These are phyloP conservation scores for Solanum chaucha DNA, from an alignment of 257 asterid species.

Conservation along the genomic window DNA sequence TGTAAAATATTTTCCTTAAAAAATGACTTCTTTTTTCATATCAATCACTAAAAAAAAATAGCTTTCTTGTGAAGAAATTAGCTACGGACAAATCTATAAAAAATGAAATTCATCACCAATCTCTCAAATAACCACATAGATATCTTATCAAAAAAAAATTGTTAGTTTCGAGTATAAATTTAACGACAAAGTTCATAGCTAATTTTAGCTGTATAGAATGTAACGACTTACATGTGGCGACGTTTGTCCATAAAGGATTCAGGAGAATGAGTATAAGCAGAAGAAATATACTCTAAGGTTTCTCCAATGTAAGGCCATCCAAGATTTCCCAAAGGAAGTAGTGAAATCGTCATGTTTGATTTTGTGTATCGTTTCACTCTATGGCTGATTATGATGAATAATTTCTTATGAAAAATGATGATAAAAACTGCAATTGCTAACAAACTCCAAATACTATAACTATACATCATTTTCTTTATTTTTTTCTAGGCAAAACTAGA, in stretches of 20 bases:
- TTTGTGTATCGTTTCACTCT: not conserved
- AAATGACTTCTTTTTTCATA: not conserved
- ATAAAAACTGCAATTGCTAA: constrained; percentile 8
- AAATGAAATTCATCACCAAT: not conserved
- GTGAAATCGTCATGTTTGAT: not conserved
- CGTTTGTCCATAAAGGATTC: constrained; percentile 65
- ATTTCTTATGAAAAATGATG: constrained; percentile 21
- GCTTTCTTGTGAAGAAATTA: not conserved
- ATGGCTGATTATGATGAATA: not conserved
- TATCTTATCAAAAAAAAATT: not conserved
- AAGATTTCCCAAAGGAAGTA: constrained; percentile 56
- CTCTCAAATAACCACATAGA: not conserved
- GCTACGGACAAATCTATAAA: not conserved
- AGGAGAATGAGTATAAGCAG: constrained; percentile 66
- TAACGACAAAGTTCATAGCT: not conserved
- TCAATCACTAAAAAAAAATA: not conserved
- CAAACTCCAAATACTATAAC: constrained; percentile 9
- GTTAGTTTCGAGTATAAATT: not conserved
- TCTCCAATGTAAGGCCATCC: constrained; percentile 91
- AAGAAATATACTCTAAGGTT: constrained; percentile 72
- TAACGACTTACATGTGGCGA: constrained; percentile 46
- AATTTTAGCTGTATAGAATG: too few relatives aligned
- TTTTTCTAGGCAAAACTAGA: not conserved
- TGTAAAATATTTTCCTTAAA: not conserved
- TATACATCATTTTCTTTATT: not conserved